These are phyloP conservation scores for Tylopilus orsonianus DNA, from an alignment of 1,284 basidiomycete genomes.

Conservation along the genomic window DNA sequence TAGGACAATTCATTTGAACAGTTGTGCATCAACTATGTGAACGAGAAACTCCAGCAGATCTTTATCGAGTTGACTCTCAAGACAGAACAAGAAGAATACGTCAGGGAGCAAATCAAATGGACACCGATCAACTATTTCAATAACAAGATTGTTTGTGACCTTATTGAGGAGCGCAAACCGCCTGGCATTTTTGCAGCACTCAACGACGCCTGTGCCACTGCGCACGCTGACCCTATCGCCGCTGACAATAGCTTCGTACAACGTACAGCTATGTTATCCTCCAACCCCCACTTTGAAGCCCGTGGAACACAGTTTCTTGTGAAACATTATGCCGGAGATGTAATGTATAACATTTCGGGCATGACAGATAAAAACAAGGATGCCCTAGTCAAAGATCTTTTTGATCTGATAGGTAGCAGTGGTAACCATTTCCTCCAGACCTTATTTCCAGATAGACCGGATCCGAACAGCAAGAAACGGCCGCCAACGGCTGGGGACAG, in stretches of 20 bases:
- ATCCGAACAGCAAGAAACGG: conserved; percentile 96
- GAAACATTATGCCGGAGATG: conserved; percentile 96
- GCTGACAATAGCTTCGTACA: conserved; percentile 98
- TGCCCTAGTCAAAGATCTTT: conserved; percentile 89
- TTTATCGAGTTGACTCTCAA: conserved; percentile 99
- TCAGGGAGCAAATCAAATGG: conserved; percentile 98
- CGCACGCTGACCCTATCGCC: conserved; percentile 94
- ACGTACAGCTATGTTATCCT: conserved; percentile 77
- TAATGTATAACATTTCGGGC: conserved; percentile 95
- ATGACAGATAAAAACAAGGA: conserved; percentile 99
- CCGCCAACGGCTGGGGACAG: conserved; percentile 98
- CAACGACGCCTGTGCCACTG: conserved; percentile 98
- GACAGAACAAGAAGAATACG: conserved; percentile 99
- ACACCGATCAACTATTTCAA: conserved; percentile 98
- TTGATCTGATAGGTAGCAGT: conserved; percentile 85
- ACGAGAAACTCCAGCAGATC: conserved; percentile 98
- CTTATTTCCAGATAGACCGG: conserved; percentile 93
- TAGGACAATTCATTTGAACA: conserved; percentile 99
- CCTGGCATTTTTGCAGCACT: conserved; percentile 98
- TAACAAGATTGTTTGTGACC: conserved; percentile 95
- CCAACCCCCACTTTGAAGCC: conserved; percentile 91
- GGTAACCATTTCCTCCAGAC: conserved; percentile 83
- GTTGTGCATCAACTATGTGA: conserved; percentile 99
- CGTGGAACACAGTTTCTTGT: conserved; percentile 89
- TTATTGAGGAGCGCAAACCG: conserved; percentile 95